phyloP scores from a whole-genome alignment of 371 early-diverging fungal genomes.

The Apophysomyces elegans region DNA sequence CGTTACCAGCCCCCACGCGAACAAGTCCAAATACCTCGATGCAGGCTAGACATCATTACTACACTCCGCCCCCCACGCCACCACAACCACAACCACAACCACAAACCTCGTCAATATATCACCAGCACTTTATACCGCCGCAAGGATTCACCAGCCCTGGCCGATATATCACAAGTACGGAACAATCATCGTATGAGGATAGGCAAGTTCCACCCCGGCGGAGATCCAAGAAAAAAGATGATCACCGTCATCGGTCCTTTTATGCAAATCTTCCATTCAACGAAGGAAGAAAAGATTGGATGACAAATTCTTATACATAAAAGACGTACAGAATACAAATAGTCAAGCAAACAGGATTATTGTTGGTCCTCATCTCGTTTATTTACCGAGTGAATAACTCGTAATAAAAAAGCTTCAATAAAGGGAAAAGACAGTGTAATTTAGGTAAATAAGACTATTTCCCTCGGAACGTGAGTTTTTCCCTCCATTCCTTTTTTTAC shows the following conservation, averaged over 20 bases:
- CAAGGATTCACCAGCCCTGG: not conserved
- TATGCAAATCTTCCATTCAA: not conserved
- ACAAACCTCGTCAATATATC: no score
- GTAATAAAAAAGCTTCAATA: not conserved
- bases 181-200: not conserved
- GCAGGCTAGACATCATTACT: not conserved
- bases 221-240: not conserved
- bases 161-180: not conserved
- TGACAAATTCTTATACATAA: not conserved
- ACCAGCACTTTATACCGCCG: not conserved
- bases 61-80: not conserved
- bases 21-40: not conserved
- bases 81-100: no score
- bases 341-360: not conserved
- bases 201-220: not conserved
- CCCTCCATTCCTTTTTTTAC: not conserved
- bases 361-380: not conserved
- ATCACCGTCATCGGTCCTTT: not conserved
- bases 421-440: not conserved
- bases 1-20: no score
- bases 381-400: not conserved
- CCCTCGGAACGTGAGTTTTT: slow-evolving; percentile 3
- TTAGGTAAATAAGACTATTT: not conserved
- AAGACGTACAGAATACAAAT: not conserved
- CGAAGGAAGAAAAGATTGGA: not conserved